Conservation (phyloP, 805 yeast genomes). For the Candida caryicola region DNA sequence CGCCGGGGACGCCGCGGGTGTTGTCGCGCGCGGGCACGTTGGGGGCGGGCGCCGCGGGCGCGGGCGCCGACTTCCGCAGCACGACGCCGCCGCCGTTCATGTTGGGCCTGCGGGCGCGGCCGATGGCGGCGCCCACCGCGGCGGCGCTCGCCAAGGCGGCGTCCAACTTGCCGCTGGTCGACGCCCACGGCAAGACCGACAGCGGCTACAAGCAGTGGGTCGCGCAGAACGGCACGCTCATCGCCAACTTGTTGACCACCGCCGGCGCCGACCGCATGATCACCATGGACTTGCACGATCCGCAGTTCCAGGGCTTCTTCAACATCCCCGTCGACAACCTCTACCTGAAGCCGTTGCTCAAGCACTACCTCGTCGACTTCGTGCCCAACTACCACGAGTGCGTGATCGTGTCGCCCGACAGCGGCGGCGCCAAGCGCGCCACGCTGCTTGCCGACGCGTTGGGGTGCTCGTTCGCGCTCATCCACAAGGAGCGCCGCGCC, state of each 20-base stretch:
- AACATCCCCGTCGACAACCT: slow-evolving; percentile 94
- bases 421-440: slow-evolving; percentile 98
- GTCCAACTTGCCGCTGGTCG: slow-evolving; percentile 32
- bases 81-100: not conserved
- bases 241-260: slow-evolving; percentile 81
- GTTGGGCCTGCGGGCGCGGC: not conserved
- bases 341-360: slow-evolving; percentile 82
- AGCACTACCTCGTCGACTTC: slow-evolving; percentile 73
- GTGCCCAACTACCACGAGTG: slow-evolving; percentile 81
- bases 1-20: slow-evolving; percentile 51
- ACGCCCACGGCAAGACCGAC: slow-evolving; percentile 41
- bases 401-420: slow-evolving; percentile 95
- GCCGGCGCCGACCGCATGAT: slow-evolving; percentile 97
- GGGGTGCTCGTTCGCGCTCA: slow-evolving; percentile 86
- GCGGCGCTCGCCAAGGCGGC: slow-evolving; percentile 33
- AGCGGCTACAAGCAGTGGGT: slow-evolving; percentile 91
- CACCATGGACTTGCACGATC: slow-evolving; percentile 97
- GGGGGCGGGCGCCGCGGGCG: not conserved
- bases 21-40: slow-evolving; percentile 23
- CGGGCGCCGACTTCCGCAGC: not conserved
- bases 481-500: slow-evolving; percentile 86
- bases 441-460: slow-evolving; percentile 89
- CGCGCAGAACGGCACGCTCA: slow-evolving; percentile 89
- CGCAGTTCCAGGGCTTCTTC: slow-evolving; percentile 97
- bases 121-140: slow-evolving; percentile 15